Evolutionary conservation across 164 flowering plant species (phyloP).

Genomic region (Stephania cephalantha): DNA sequence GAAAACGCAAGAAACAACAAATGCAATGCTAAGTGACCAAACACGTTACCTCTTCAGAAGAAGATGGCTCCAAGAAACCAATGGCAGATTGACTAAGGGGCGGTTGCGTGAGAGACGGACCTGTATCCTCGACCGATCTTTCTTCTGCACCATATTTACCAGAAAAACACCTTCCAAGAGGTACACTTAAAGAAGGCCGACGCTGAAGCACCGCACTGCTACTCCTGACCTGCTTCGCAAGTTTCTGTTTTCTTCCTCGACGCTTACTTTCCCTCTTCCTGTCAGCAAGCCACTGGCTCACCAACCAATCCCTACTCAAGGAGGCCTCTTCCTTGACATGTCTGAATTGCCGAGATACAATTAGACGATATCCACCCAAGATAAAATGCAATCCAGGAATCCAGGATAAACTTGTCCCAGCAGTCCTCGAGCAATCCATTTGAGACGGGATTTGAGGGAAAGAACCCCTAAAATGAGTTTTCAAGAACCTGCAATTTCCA

Average conservation of each 20-base stretch:
- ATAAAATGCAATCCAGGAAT: slow-evolving; percentile 2
- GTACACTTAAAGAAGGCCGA: slow-evolving; percentile 16
- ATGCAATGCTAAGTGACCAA: not conserved
- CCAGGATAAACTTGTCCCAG: not conserved
- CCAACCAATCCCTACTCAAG: slow-evolving; percentile 57
- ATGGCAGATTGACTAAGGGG: slow-evolving; percentile 55
- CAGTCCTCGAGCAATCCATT: not conserved
- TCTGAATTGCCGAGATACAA: slow-evolving; percentile 21
- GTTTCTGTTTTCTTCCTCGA: slow-evolving; percentile 26
- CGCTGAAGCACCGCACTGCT: slow-evolving; percentile 10
- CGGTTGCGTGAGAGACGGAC: slow-evolving; percentile 40
- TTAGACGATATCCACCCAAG: slow-evolving; percentile 6
- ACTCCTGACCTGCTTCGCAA: slow-evolving; percentile 10
- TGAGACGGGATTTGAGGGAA: not conserved
- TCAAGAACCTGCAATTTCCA: not conserved
- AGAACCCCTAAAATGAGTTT: not conserved
- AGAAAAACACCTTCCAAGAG: slow-evolving; percentile 26
- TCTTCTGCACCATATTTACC: slow-evolving; percentile 21
- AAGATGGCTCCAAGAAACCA: slow-evolving; percentile 49
- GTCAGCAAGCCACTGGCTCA: slow-evolving; percentile 61
- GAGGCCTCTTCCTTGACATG: slow-evolving; percentile 22
- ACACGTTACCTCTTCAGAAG: slow-evolving; percentile 64
- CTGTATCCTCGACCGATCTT: slow-evolving; percentile 10
- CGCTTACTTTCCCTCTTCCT: slow-evolving; percentile 19
- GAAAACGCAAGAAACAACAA: not conserved